Base-by-base conservation (phyloP, 2,329 filamentous ascomycete species). In the Zelopaecilomyces penicillatus region DNA sequence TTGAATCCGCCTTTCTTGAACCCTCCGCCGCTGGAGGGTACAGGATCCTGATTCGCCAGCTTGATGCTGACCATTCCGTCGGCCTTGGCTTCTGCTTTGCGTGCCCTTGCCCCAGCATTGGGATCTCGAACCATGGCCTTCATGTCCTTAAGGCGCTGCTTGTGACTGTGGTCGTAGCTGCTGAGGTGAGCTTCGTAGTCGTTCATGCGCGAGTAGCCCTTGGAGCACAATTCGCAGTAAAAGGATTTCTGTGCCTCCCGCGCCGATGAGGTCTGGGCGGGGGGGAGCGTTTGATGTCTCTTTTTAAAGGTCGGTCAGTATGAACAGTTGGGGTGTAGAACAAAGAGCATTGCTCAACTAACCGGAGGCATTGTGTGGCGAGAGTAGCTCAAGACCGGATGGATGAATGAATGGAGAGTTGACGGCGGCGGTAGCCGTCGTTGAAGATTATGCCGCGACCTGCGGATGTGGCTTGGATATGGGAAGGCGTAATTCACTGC, bases 81-180 rank as follows among this genome's bases (percentile, higher is more conserved):
- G 41, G 81, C 80, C 60, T 83, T 84, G 42, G 81, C 81, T 59
- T 87, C 82, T 31, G 80, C 78, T 55, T 79, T 80, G n/a, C 82
- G 72, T 2, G 83, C 80, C 53, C 80, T 78, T 26, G 74, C 76
- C 10, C 73, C 75, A 27, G 80, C 81, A 43, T 74, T 75, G 2
- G 85, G 81, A 52, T 88, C 83, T 53, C 83, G 80, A 30, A 85
- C 82, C 72, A 90, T 83, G 57, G 85, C 82, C 66, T 88, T 88
- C 85, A 91, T 89, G 57, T 93, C 86, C 65, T 87, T 87, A 47
- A 90, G 77, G 41, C 87, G 84, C 69, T 94, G 89, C 63, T 89
- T 90, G 66, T 98, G 93, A 56, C 87, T 86, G 67, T 98, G 93
- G 61, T 97, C 93, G 65, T 97, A 97, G 57, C 86, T 93, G 51